Evolutionary conservation across 345 rosid genomes (phyloP), one percentile per base, ranked within the genome.

Genomic region (Murraya paniculata): DNA sequence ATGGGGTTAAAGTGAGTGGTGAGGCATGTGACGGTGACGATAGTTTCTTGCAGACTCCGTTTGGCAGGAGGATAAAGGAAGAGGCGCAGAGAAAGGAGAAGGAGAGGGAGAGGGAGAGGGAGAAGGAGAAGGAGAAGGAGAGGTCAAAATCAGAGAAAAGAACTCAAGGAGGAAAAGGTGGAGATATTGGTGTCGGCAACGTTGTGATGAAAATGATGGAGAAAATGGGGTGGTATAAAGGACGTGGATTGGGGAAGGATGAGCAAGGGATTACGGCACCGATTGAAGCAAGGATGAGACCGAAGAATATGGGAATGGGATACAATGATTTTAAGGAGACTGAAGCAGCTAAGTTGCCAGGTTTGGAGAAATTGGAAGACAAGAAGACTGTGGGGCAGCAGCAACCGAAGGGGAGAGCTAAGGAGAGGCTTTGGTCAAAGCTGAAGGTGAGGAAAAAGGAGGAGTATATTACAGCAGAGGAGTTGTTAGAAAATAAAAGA

Each of bases 241-340:
- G 97, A 71, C 94, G 97, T 76, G 98, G 98, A 56, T 89, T 91
- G 65, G 99, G 99, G 74, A 93, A 86, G 84, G 88, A 94, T 70
- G 82, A 83, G 82, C 98, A 96, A 85, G 99, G 98, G 61, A 96
- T 94, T 85, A 90, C 88, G 27, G 83, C 88, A 16, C 98, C 98
- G 4, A 78, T 94, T 77, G 99, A 96, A 83, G 95, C 91, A 6
- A 93, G 89, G 88, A 11, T 91, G 92, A 90, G 97, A 80, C 99
- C 98, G 0, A 96, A 91, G 88, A 91, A 89, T 81, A 91, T 90
- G 94, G 98, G 99, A 53, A 84, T 96, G 92, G 97, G 99, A 3
- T 96, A 88, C 62, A 92, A 94, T 73, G 97, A 90, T 85, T 94
- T 81, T 79, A 92, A 91, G 81, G 98, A 96, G 81, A 10, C 77